phyloP scores from a whole-genome alignment of 257 asterid species.

The Solanum phureja region DNA sequence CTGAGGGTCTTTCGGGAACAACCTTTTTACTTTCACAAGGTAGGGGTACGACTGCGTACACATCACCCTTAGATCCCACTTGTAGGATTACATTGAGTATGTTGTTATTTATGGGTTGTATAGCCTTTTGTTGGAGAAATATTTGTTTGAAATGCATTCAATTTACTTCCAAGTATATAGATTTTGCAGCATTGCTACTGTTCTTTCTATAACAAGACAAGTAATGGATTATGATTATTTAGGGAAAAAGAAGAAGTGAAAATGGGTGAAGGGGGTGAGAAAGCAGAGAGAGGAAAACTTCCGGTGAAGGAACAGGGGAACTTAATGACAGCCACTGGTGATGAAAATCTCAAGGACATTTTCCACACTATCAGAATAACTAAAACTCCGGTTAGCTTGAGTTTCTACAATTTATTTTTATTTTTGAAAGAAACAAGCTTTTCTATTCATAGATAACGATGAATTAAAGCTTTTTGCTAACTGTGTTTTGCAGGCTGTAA shows the following conservation, averaged over 20 bases:
- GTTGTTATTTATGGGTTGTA: neutral
- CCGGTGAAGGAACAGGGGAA: constrained; percentile 9
- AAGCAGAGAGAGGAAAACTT: constrained; percentile 5
- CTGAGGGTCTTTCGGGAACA: neutral
- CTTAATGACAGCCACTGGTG: constrained; percentile 36
- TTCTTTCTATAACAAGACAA: neutral
- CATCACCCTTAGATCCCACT: neutral
- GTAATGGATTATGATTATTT: neutral
- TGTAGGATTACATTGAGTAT: neutral
- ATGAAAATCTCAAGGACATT: constrained; percentile 55
- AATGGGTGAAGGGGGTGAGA: constrained; percentile 7
- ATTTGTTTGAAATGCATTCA: neutral
- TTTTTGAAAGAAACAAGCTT: neutral
- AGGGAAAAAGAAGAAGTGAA: neutral
- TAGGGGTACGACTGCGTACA: neutral
- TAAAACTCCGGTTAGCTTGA: constrained; percentile 38
- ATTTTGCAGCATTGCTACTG: neutral
- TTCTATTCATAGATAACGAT: neutral
- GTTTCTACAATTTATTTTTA: neutral
- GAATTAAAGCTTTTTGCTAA: neutral
- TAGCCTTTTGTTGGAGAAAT: neutral
- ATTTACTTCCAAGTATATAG: neutral
- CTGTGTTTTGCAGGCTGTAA: constrained; percentile 54
- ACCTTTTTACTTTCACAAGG: neutral
- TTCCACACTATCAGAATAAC: constrained; percentile 53